A percentile compares a stretch with the other conserved stretches of the same genome.
These are phyloP conservation scores for Ramaria rubella DNA, from an alignment of 768 basidiomycete genomes.

Conservation along the genomic window DNA sequence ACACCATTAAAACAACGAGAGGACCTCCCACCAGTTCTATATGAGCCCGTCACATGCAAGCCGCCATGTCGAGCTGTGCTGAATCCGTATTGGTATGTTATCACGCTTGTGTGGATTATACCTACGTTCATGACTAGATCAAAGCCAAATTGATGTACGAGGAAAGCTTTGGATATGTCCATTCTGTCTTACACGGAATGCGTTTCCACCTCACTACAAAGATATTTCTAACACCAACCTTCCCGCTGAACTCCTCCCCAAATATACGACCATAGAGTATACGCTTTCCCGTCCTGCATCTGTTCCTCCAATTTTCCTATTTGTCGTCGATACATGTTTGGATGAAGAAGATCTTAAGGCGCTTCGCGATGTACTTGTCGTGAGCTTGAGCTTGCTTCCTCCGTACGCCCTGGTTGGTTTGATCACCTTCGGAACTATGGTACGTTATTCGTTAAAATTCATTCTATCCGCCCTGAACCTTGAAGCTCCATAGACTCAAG, in stretches of 20 bases:
- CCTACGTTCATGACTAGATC: background rate
- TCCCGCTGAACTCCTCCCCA: constrained; percentile 91
- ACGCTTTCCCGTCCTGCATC: constrained; percentile 89
- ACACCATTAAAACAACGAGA: constrained; percentile 91
- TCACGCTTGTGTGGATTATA: background rate
- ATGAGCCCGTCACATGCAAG: constrained; percentile 98
- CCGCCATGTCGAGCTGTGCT: constrained; percentile 94
- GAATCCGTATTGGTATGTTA: constrained; percentile 88
- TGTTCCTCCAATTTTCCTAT: constrained; percentile 94
- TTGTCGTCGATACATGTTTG: constrained; percentile 95
- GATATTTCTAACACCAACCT: constrained; percentile 96
- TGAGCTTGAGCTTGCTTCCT: constrained; percentile 88
- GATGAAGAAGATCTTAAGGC: constrained; percentile 96
- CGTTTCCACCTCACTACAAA: constrained; percentile 98
- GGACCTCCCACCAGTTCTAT: constrained; percentile 91
- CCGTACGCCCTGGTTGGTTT: constrained; percentile 92
- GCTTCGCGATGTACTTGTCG: constrained; percentile 87
- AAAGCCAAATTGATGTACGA: constrained; percentile 95
- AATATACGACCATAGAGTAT: constrained; percentile 99
- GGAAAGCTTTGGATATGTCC: constrained; percentile 99
- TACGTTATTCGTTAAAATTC: constrained; percentile 28
- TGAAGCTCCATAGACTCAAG: constrained; percentile 66
- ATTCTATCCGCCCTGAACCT: background rate
- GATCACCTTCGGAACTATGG: constrained; percentile 97
- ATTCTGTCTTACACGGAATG: constrained; percentile 93